Percentiles rank a stretch among this genome's conserved stretches.
Conservation (phyloP, 108 stramenopile genomes). For the Ochromonas danica region DNA sequence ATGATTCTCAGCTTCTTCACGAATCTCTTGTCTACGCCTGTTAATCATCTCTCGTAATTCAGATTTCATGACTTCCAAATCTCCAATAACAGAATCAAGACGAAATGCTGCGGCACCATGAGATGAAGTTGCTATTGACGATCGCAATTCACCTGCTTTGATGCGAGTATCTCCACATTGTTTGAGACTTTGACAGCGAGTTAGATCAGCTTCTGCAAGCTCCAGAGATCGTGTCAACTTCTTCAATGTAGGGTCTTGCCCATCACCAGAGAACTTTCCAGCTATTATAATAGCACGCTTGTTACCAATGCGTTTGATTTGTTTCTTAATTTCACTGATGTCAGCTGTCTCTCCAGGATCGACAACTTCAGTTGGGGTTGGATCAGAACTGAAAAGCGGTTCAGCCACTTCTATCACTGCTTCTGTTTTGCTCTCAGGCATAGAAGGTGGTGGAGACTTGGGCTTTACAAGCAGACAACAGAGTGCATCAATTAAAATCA, state of each 20-base stretch:
- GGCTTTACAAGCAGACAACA: background rate
- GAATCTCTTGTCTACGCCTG: background rate
- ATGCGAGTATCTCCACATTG: background rate
- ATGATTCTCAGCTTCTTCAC: constrained; percentile 1
- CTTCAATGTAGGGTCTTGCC: background rate
- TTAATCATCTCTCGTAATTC: background rate
- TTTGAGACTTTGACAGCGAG: background rate
- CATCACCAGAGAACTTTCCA: background rate
- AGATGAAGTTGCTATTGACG: too few species aligned
- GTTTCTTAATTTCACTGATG: constrained; percentile 21
- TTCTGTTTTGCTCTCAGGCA: background rate
- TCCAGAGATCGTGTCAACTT: background rate
- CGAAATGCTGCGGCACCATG: too few species aligned
- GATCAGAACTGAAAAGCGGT: background rate
- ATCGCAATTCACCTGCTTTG: background rate
- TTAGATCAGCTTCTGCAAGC: background rate
- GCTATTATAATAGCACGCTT: constrained; percentile 20
- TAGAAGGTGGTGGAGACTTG: background rate
- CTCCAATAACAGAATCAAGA: too few species aligned
- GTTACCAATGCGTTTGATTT: background rate
- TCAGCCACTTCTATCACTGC: background rate
- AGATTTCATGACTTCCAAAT: too few species aligned
- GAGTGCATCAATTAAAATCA: background rate
- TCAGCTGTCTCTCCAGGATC: background rate
- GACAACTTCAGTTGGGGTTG: background rate